Base-by-base conservation (phyloP, 2,329 filamentous ascomycete genomes). In the Pseudonectria buxi region DNA sequence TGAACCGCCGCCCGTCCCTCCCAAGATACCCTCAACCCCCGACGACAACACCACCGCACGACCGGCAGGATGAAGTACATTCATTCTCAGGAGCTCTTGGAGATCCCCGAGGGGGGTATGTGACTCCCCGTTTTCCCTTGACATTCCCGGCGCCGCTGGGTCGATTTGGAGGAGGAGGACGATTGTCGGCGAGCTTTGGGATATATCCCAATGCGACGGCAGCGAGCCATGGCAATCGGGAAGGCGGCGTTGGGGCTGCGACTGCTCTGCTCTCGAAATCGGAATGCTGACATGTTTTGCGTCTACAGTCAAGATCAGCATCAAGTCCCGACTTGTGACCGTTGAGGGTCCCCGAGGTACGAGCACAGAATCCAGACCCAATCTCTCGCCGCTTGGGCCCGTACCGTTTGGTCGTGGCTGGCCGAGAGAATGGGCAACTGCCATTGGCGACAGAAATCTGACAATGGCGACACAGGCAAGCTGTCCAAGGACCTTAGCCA, bases 31-130 rank as follows among this genome's bases (percentile, higher is more conserved):
- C 59, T 63, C 59, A 60, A 59, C 58, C 53, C 53, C 52, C 62
- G 57, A 59, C 62, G 57, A 59, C 64, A 66, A 63, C 60, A 62
- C 61, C 59, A 61, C 60, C 59, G 62, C 64, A 65, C 63, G 59
- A 67, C 67, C 69, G 72, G 74, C 84, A 95, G 86, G 74, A 96
- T 96, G 92, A 94, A 86, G 79, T 96, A 95, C 86, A 95, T 98
- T 76, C 88, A 95, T 81, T 94, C 87, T 65, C 78, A 90, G 76
- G 90, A 98, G 82, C 77, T 79, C 73, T 78, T 98, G 74, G 79
- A 82, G 63, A 87, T 98, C 72, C 92, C 94, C 64, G 87, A 95
- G 71, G 86, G 89, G 77, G 88, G 88, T 95, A 82, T 74, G 86
- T 85, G 57, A 50, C 53, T 45, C 52, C 32, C 40, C 47, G 32